phyloP scores from a whole-genome alignment of 768 basidiomycete species.

The Hygrocybe punicea region DNA sequence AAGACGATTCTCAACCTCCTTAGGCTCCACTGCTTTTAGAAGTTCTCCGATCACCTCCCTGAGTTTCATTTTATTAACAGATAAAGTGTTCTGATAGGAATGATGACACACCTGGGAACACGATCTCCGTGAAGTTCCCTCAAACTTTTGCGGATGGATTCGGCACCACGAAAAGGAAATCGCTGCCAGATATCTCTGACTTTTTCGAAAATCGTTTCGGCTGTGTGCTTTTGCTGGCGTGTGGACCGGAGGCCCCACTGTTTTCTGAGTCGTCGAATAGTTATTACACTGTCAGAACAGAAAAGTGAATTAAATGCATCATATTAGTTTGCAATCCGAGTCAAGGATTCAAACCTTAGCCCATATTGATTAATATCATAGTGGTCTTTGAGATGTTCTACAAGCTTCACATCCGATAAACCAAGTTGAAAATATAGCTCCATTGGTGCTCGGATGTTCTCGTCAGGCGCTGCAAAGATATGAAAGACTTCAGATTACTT shows the following conservation, averaged over 20 bases:
- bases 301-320: too few species aligned
- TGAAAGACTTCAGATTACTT: too few species aligned
- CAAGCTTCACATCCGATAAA: neutral
- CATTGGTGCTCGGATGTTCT: neutral
- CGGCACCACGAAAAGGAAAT: neutral
- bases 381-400: neutral
- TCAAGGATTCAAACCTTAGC: slow-evolving; percentile 1
- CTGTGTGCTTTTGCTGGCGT: neutral
- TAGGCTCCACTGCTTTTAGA: too few species aligned
- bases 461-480: neutral
- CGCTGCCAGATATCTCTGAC: neutral
- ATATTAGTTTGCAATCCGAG: too few species aligned
- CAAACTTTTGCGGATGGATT: neutral
- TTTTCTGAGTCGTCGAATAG: neutral
- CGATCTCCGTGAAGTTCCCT: neutral
- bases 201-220: neutral
- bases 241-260: too few species aligned
- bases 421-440: neutral
- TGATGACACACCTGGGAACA: neutral
- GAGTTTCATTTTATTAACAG: too few species aligned
- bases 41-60: slow-evolving; percentile 6
- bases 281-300: neutral
- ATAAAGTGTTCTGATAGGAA: slow-evolving; percentile 12
- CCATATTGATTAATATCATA: neutral
- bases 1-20: too few species aligned